phyloP scores from a whole-genome alignment of 441 rosid genomes.

The Corymbia citriodora region DNA sequence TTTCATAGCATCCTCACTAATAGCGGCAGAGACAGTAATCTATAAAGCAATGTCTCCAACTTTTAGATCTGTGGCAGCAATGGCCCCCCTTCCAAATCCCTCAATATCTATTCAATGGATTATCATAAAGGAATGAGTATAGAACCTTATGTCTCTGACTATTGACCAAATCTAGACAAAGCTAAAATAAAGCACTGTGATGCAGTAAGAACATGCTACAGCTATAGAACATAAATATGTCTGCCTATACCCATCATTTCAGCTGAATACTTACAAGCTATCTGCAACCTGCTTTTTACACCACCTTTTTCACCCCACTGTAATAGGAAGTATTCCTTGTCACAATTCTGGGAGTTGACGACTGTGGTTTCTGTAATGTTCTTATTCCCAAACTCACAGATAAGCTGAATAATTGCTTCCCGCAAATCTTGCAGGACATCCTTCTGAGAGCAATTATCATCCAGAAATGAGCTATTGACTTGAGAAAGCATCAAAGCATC shows the following conservation, averaged over 20 bases:
- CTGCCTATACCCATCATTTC: neutral
- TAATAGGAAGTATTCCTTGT: conserved; percentile 47
- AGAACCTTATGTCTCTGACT: neutral
- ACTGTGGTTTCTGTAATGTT: conserved; percentile 20
- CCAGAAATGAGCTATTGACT: conserved; percentile 18
- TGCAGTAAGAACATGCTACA: neutral
- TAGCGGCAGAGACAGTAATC: conserved; percentile 61
- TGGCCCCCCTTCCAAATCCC: conserved; percentile 81
- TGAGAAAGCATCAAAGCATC: conserved; percentile 39
- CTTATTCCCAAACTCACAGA: conserved; percentile 23
- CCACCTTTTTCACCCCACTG: conserved; percentile 71
- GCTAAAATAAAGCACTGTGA: neutral
- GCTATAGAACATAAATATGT: neutral
- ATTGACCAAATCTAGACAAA: neutral
- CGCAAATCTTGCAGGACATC: conserved; percentile 31
- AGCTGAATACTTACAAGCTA: conserved; percentile 51
- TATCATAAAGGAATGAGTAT: neutral
- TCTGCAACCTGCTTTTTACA: conserved; percentile 44
- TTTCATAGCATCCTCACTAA: conserved; percentile 61
- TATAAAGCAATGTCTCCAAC: conserved; percentile 84
- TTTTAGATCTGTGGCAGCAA: conserved; percentile 57
- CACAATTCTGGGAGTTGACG: conserved; percentile 28
- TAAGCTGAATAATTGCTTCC: conserved; percentile 24
- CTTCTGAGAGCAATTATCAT: conserved; percentile 10
- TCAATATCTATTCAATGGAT: conserved; percentile 34